Percentiles rank a stretch among this genome's conserved stretches.
Conservation (phyloP, 192 early-diverging fungal species). For the Dissophora ornata region DNA sequence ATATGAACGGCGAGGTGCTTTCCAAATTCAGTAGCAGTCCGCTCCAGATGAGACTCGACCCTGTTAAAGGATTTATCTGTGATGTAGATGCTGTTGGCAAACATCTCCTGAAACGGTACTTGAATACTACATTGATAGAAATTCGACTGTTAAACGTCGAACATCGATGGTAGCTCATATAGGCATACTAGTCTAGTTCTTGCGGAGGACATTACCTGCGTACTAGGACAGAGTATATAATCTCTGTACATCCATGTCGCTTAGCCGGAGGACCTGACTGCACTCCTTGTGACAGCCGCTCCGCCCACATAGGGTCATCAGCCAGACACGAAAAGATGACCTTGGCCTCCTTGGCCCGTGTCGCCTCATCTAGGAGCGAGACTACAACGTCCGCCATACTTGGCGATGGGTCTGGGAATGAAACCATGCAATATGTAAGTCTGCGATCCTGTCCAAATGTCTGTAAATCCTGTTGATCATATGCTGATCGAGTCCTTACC, state of each 20-base stretch:
- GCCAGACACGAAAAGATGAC: slow-evolving; percentile 33
- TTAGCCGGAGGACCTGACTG: slow-evolving; percentile 6
- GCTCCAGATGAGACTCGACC: slow-evolving; percentile 42
- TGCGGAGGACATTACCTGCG: slow-evolving; percentile 40
- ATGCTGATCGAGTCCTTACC: slow-evolving; percentile 6
- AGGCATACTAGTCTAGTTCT: neutral
- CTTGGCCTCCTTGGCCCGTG: slow-evolving; percentile 37
- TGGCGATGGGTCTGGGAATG: slow-evolving; percentile 6
- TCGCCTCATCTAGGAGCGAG: slow-evolving; percentile 35
- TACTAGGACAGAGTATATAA: slow-evolving; percentile 49
- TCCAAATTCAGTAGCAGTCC: slow-evolving; percentile 27
- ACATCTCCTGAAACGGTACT: slow-evolving; percentile 50
- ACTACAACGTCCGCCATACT: slow-evolving; percentile 47
- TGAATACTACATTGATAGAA: slow-evolving; percentile 22
- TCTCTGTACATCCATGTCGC: slow-evolving; percentile 43
- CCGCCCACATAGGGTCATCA: slow-evolving; percentile 53
- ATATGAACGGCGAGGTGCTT: slow-evolving; percentile 24
- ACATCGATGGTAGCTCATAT: too few relatives aligned
- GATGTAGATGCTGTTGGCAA: slow-evolving; percentile 34
- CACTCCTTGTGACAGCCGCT: slow-evolving; percentile 33
- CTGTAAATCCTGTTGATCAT: too few relatives aligned
- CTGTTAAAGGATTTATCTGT: slow-evolving; percentile 21
- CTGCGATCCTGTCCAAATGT: too few relatives aligned
- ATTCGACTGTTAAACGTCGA: neutral
- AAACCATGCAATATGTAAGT: too few relatives aligned